These are phyloP conservation scores for Azolla pinnata DNA, from an alignment of 75 land plant genomes.

Conservation along the genomic window DNA sequence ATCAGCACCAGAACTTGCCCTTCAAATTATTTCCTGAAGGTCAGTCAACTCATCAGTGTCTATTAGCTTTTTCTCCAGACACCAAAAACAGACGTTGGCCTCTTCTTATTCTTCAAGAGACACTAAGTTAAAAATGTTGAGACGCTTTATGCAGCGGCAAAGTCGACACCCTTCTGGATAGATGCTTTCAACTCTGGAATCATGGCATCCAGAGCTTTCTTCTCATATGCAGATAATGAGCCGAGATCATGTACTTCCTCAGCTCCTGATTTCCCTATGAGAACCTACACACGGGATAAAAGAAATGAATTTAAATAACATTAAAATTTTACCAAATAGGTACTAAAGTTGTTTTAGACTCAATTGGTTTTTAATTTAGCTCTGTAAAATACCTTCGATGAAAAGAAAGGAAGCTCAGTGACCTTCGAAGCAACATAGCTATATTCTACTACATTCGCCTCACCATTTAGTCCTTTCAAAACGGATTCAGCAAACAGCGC, in stretches of 20 bases:
- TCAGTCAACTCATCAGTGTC: too few relatives aligned
- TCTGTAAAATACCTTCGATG: constrained; percentile 93
- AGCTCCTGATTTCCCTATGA: constrained; percentile 72
- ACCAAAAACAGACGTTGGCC: too few relatives aligned
- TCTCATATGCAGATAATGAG: constrained; percentile 58
- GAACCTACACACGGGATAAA: constrained; percentile 49
- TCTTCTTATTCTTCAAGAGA: too few relatives aligned
- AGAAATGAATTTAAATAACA: background rate
- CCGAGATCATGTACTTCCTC: constrained; percentile 86
- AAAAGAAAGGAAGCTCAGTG: constrained; percentile 85
- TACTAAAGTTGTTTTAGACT: too few relatives aligned
- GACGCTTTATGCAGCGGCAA: too few relatives aligned
- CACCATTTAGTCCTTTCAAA: constrained; percentile 86
- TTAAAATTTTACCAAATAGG: too few relatives aligned
- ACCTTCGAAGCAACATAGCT: constrained; percentile 71
- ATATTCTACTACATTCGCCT: constrained; percentile 73
- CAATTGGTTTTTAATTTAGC: too few relatives aligned
- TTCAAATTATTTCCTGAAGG: too few relatives aligned
- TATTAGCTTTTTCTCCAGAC: too few relatives aligned
- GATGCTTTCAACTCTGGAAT: constrained; percentile 68
- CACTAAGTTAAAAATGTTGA: too few relatives aligned
- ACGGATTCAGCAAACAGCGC: constrained; percentile 86
- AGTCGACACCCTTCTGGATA: constrained; percentile 87
- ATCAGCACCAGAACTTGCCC: too few relatives aligned
- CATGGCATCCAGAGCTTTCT: constrained; percentile 61